A percentile compares a stretch with the other conserved stretches of the same genome.
Conservation (phyloP, 495 filamentous ascomycete genomes). For the Oidiodendron maius region DNA sequence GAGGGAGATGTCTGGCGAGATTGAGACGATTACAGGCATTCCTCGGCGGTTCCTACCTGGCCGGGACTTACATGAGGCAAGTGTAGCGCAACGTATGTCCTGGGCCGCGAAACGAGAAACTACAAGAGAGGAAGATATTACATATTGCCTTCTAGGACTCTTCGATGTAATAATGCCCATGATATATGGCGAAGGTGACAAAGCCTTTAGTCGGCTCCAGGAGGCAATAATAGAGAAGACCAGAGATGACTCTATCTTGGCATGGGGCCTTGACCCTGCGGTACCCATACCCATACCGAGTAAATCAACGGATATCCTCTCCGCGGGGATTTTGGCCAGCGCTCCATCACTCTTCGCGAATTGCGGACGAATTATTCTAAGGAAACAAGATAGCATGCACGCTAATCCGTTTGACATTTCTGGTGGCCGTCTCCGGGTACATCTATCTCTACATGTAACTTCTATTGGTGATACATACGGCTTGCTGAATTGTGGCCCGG, state of each 20-base stretch:
- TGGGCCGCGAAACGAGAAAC: conserved; percentile 8
- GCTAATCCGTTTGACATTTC: conserved; percentile 11
- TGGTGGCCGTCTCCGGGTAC: conserved; percentile 12
- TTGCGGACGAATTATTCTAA: conserved; percentile 10
- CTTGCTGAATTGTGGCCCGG: conserved; percentile 15
- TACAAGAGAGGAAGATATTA: neutral
- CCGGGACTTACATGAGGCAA: conserved; percentile 1
- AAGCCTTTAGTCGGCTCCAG: neutral
- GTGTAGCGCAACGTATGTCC: conserved; percentile 13
- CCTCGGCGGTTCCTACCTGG: conserved; percentile 6
- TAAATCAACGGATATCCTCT: neutral
- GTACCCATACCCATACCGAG: no score
- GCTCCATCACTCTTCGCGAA: conserved; percentile 15
- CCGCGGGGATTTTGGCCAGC: conserved; percentile 8
- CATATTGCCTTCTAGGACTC: conserved; percentile 1
- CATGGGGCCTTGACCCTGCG: neutral
- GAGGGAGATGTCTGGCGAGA: neutral
- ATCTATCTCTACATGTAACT: conserved; percentile 1
- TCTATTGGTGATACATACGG: neutral
- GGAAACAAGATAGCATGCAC: neutral
- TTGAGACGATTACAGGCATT: conserved; percentile 2
- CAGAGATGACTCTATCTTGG: neutral
- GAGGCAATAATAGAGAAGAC: neutral
- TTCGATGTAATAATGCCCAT: conserved; percentile 1
- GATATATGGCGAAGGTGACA: neutral